A percentile compares a stretch with the other conserved stretches of the same genome.
Conservation (phyloP, 1,139 yeast genomes). For the Sugiyamaella xylanicola region DNA sequence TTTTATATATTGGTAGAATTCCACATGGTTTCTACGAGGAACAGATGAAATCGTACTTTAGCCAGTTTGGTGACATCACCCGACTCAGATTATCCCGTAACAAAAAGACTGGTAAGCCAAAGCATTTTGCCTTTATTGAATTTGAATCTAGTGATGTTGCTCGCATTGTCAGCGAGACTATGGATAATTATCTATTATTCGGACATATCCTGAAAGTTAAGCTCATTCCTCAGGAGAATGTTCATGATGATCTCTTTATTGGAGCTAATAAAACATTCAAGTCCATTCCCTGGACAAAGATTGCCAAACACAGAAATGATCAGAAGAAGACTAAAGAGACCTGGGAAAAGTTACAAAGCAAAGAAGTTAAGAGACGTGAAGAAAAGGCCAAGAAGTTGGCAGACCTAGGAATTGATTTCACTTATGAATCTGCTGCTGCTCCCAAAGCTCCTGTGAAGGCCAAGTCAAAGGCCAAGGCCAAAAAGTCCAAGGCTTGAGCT, state of each 20-base stretch:
- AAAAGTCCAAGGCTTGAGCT: conserved; percentile 21
- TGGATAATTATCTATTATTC: conserved; percentile 89
- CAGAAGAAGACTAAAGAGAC: conserved; percentile 58
- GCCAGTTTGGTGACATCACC: conserved; percentile 83
- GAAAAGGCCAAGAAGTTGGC: conserved; percentile 53
- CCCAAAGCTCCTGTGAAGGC: not conserved
- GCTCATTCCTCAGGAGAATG: conserved; percentile 51
- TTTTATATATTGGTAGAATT: conserved; percentile 85
- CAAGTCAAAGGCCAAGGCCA: conserved; percentile 6
- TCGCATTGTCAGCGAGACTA: conserved; percentile 85
- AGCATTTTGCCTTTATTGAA: conserved; percentile 91
- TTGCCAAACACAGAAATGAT: conserved; percentile 58
- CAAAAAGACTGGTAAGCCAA: conserved; percentile 87
- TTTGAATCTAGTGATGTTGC: conserved; percentile 77
- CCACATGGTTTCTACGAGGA: conserved; percentile 91
- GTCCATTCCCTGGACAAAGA: conserved; percentile 63
- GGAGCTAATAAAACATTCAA: conserved; percentile 60
- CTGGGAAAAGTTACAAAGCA: conserved; percentile 59
- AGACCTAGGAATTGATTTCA: conserved; percentile 55
- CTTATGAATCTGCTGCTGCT: conserved; percentile 24
- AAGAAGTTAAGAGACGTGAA: conserved; percentile 51
- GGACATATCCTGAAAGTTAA: conserved; percentile 80
- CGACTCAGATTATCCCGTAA: conserved; percentile 83
- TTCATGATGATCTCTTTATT: conserved; percentile 52
- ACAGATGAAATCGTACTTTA: conserved; percentile 77